phyloP scores from a whole-genome alignment of 1,284 basidiomycete genomes.

The Rhizoctonia solani region DNA sequence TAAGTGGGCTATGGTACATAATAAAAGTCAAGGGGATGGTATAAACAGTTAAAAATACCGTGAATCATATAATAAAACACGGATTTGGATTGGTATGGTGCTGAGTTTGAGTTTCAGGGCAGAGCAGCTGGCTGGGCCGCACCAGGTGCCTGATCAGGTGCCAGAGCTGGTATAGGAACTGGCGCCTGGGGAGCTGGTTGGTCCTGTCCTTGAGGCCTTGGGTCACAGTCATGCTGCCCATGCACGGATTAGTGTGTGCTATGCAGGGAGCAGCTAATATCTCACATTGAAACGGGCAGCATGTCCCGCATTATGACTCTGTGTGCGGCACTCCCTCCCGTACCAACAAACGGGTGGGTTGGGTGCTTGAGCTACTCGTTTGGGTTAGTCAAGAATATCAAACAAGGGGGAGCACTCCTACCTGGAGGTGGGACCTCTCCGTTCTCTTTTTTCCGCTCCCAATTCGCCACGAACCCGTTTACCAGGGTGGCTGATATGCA shows the following conservation, averaged over 20 bases:
- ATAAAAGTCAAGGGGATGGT: no score
- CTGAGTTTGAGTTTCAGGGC: no score
- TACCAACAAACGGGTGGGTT: conserved; percentile 38
- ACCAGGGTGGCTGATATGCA: conserved; percentile 7
- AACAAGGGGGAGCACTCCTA: not conserved
- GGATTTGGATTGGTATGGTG: no score
- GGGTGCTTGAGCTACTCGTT: not conserved
- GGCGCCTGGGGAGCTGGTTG: not conserved
- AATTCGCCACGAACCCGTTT: conserved; percentile 32
- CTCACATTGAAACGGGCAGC: conserved; percentile 37
- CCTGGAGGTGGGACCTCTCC: conserved; percentile 31
- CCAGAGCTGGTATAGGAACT: no score
- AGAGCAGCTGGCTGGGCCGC: no score
- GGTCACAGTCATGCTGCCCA: conserved; percentile 18
- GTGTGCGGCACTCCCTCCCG: conserved; percentile 38
- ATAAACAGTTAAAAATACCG: no score
- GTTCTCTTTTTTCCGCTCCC: conserved; percentile 24
- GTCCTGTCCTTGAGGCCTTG: not conserved
- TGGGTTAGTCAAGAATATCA: not conserved
- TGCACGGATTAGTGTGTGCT: not conserved
- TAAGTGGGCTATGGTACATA: no score
- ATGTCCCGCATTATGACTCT: conserved; percentile 36
- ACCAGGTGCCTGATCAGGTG: no score
- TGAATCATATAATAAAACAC: no score
- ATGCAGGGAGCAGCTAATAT: not conserved